Conservation (phyloP, 305 asterid genomes). For the Salvia sclarea region DNA sequence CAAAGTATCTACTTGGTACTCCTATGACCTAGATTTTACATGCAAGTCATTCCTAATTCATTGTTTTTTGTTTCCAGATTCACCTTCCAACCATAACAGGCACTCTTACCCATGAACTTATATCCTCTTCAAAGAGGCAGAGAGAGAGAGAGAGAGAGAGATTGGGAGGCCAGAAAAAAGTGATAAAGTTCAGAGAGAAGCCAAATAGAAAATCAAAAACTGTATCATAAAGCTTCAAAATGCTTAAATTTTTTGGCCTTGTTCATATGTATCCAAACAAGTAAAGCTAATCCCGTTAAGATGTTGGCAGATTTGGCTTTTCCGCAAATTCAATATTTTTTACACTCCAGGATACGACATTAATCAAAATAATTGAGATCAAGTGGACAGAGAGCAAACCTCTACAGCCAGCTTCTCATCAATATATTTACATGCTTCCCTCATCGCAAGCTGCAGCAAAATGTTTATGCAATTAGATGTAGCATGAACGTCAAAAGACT, state of each 20-base stretch:
- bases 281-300: no score
- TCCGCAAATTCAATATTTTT: not conserved
- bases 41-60: not conserved
- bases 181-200: not conserved
- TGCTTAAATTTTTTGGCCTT: not conserved
- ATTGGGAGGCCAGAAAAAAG: not conserved
- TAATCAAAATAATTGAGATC: not conserved
- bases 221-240: not conserved
- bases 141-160: not conserved
- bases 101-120: not conserved
- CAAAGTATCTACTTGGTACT: not conserved
- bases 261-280: not conserved
- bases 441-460: constrained; percentile 69
- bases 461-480: constrained; percentile 14
- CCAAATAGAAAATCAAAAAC: not conserved
- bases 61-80: no score
- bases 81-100: not conserved
- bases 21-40: no score
- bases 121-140: not conserved
- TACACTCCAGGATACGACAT: constrained; percentile 4
- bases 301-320: not conserved
- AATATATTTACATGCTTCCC: constrained; percentile 84
- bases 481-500: not conserved
- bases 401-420: constrained; percentile 72
- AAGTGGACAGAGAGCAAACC: constrained; percentile 42